These are phyloP conservation scores for Colletotrichum plurivorum DNA, from an alignment of 2,329 filamentous ascomycete genomes.

Conservation along the genomic window DNA sequence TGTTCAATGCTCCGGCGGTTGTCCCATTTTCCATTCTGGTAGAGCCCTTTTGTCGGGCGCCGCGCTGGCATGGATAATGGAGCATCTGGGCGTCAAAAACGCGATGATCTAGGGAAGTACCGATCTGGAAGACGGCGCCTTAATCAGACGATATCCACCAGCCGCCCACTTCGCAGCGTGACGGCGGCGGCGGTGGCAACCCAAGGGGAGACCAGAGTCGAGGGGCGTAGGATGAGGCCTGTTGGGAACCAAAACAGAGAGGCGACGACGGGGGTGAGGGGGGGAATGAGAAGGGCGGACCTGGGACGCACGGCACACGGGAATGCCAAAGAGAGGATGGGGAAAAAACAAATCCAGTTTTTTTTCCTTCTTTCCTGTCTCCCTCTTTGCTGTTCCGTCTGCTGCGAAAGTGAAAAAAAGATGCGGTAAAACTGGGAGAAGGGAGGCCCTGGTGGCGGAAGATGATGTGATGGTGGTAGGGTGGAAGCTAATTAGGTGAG, in stretches of 20 bases:
- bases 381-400: not conserved
- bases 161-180: conserved; percentile 32
- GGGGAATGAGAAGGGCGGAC: conserved; percentile 22
- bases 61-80: conserved; percentile 16
- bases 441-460: conserved; percentile 27
- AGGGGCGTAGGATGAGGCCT: conserved; percentile 25
- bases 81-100: conserved; percentile 12
- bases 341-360: conserved; percentile 26
- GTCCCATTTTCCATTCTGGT: not conserved
- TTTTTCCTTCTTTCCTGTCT: not conserved
- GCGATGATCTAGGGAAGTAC: conserved; percentile 34
- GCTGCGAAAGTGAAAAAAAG: not conserved
- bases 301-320: conserved; percentile 28
- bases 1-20: conserved; percentile 13
- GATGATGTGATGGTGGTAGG: conserved; percentile 23
- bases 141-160: conserved; percentile 39
- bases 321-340: conserved; percentile 38
- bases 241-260: not conserved
- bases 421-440: conserved; percentile 10
- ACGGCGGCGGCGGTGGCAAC: conserved; percentile 14
- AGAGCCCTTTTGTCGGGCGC: conserved; percentile 14
- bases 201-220: not conserved
- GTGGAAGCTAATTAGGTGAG: not conserved
- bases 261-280: not conserved
- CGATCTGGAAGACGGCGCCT: conserved; percentile 29